Conservation (phyloP, 805 yeast species). For the Maudiozyma barnettii region DNA sequence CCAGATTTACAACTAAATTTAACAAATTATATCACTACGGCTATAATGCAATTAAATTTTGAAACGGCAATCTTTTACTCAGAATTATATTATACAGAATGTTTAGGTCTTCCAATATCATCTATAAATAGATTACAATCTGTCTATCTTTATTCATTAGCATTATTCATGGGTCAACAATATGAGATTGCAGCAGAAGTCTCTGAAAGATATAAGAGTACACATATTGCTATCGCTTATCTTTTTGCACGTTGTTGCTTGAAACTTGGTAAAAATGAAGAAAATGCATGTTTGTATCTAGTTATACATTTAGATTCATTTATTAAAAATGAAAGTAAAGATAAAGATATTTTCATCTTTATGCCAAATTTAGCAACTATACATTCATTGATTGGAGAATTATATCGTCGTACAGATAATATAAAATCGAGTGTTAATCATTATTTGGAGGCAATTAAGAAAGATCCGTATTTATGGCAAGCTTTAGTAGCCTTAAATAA, state of each 20-base stretch:
- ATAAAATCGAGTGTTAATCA: constrained; percentile 53
- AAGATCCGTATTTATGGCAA: constrained; percentile 79
- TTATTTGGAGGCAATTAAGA: constrained; percentile 58
- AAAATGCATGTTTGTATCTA: constrained; percentile 9
- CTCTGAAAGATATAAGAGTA: constrained; percentile 26
- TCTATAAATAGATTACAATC: constrained; percentile 41
- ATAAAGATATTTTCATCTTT: not conserved
- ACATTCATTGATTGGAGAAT: constrained; percentile 58
- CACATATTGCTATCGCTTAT: constrained; percentile 68
- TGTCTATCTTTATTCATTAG: constrained; percentile 58
- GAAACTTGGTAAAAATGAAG: constrained; percentile 12
- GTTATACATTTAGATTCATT: constrained; percentile 6
- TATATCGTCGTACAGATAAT: constrained; percentile 52
- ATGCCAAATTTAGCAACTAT: constrained; percentile 65
- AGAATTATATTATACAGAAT: constrained; percentile 67
- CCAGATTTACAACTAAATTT: constrained; percentile 4
- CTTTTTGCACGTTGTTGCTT: constrained; percentile 57
- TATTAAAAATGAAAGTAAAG: constrained; percentile 1
- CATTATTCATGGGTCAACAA: constrained; percentile 48
- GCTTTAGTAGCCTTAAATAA: constrained; percentile 69
- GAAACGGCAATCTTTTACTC: constrained; percentile 77
- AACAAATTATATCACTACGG: constrained; percentile 12
- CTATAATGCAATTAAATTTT: constrained; percentile 21
- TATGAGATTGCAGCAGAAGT: constrained; percentile 54
- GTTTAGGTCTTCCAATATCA: constrained; percentile 6